Evolutionary conservation across 768 basidiomycete genomes (phyloP).

Genomic region (Austroboletus eburneus): DNA sequence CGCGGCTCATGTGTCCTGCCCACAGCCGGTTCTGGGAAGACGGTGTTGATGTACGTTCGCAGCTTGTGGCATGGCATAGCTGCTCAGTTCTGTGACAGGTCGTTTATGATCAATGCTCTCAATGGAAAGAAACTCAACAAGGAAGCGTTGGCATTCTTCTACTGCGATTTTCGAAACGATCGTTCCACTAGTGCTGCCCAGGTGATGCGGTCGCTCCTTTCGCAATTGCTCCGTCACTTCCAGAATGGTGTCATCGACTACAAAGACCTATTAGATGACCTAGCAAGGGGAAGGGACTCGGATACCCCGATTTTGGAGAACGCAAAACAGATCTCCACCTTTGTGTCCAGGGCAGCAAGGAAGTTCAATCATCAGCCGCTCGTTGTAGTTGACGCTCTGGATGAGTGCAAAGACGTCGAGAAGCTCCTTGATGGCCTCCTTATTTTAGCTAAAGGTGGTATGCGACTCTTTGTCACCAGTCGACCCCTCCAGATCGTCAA

Average conservation of each 20-base stretch:
- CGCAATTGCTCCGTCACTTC: slow-evolving; percentile 9
- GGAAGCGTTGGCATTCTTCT: slow-evolving; percentile 10
- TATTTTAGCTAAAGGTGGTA: neutral
- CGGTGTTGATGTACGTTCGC: slow-evolving; percentile 13
- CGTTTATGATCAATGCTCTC: slow-evolving; percentile 8
- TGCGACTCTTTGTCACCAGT: slow-evolving; percentile 17
- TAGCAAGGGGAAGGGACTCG: slow-evolving; percentile 1
- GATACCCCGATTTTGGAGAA: slow-evolving; percentile 1
- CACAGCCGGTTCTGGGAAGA: slow-evolving; percentile 18
- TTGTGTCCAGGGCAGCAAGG: neutral
- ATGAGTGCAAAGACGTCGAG: slow-evolving; percentile 14
- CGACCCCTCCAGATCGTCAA: slow-evolving; percentile 12
- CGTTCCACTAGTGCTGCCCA: slow-evolving; percentile 1
- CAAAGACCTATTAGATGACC: neutral
- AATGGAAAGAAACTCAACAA: neutral
- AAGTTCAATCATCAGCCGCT: slow-evolving; percentile 2
- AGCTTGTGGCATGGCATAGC: too few relatives aligned
- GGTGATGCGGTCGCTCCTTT: slow-evolving; percentile 16
- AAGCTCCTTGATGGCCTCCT: slow-evolving; percentile 10
- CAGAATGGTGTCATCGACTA: neutral
- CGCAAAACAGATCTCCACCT: neutral
- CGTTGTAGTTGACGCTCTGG: slow-evolving; percentile 16
- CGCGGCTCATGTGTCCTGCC: neutral
- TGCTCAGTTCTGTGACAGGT: neutral
- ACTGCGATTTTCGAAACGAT: slow-evolving; percentile 15